phyloP scores from a whole-genome alignment of 495 filamentous ascomycete genomes.

The Aspergillus homomorphus region DNA sequence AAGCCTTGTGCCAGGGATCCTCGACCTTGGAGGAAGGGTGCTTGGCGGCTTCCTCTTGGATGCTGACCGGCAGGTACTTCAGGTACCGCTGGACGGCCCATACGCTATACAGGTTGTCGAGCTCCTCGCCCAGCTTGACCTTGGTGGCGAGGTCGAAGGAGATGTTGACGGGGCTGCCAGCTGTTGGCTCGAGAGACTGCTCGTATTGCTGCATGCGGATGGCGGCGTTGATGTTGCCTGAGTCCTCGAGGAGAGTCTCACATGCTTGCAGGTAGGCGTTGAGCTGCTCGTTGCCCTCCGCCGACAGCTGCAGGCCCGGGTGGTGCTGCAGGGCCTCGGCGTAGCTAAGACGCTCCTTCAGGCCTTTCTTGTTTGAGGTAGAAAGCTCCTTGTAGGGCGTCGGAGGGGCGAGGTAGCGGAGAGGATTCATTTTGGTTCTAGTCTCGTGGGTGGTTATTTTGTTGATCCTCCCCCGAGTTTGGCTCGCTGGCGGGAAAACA shows the following conservation, averaged over 20 bases:
- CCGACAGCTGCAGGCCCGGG: constrained; percentile 6
- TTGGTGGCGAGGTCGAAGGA: constrained; percentile 17
- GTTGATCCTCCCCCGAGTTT: too few relatives aligned
- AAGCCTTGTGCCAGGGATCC: constrained; percentile 12
- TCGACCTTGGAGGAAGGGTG: not conserved
- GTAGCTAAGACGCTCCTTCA: constrained; percentile 54
- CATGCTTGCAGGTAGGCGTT: constrained; percentile 8
- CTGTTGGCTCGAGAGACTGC: not conserved
- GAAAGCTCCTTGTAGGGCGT: constrained; percentile 8
- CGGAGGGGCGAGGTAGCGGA: constrained; percentile 13
- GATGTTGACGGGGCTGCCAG: not conserved
- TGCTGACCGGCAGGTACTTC: constrained; percentile 9
- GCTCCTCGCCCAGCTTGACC: constrained; percentile 14
- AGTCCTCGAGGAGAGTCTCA: not conserved
- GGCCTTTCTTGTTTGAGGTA: constrained; percentile 6
- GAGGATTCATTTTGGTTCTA: constrained; percentile 8
- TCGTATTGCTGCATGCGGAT: not conserved
- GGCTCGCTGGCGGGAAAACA: too few relatives aligned
- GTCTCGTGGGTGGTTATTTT: not conserved
- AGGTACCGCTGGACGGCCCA: constrained; percentile 12
- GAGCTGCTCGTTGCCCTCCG: not conserved
- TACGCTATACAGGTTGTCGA: constrained; percentile 12
- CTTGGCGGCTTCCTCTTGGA: not conserved
- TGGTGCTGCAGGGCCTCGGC: constrained; percentile 87
- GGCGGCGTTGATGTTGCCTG: not conserved